A percentile compares a stretch with the other conserved stretches of the same genome.
Evolutionary conservation across 768 basidiomycete species (phyloP).

Genomic region (Boletales sp.): DNA sequence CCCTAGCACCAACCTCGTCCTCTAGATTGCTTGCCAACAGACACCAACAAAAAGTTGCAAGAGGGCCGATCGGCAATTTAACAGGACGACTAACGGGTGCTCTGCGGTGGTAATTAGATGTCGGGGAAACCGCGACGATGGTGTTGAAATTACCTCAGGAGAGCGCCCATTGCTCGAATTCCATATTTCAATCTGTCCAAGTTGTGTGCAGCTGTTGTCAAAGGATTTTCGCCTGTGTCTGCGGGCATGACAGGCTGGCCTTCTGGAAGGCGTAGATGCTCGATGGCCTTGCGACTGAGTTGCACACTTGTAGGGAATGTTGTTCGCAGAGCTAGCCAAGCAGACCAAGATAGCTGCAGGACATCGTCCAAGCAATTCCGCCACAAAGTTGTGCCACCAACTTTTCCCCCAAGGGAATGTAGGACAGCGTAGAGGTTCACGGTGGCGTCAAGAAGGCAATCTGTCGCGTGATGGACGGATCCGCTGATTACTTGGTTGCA

Average conservation of each 20-base stretch:
- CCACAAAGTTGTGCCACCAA: slow-evolving; percentile 69
- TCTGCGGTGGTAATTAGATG: slow-evolving; percentile 31
- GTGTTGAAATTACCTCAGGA: slow-evolving; percentile 46
- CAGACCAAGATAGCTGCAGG: slow-evolving; percentile 59
- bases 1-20: slow-evolving; percentile 35
- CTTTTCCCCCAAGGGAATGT: slow-evolving; percentile 75
- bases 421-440: slow-evolving; percentile 59
- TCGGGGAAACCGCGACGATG: neutral
- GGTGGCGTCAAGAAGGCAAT: slow-evolving; percentile 40
- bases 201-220: slow-evolving; percentile 49
- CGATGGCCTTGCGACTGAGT: slow-evolving; percentile 9
- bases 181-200: slow-evolving; percentile 60
- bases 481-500: slow-evolving; percentile 58
- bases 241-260: slow-evolving; percentile 10
- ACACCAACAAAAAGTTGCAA: slow-evolving; percentile 50
- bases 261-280: slow-evolving; percentile 6
- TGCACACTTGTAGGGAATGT: slow-evolving; percentile 49
- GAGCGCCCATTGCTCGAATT: slow-evolving; percentile 45
- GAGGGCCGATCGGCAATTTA: slow-evolving; percentile 60
- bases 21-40: slow-evolving; percentile 48
- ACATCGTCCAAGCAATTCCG: slow-evolving; percentile 72
- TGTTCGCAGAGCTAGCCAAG: slow-evolving; percentile 54
- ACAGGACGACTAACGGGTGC: slow-evolving; percentile 58
- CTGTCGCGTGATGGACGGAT: slow-evolving; percentile 41
- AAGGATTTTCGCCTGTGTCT: slow-evolving; percentile 40